Percentiles rank a stretch among this genome's conserved stretches.
Evolutionary conservation across 805 yeast species (phyloP).

Genomic region (Candida hispaniensis): DNA sequence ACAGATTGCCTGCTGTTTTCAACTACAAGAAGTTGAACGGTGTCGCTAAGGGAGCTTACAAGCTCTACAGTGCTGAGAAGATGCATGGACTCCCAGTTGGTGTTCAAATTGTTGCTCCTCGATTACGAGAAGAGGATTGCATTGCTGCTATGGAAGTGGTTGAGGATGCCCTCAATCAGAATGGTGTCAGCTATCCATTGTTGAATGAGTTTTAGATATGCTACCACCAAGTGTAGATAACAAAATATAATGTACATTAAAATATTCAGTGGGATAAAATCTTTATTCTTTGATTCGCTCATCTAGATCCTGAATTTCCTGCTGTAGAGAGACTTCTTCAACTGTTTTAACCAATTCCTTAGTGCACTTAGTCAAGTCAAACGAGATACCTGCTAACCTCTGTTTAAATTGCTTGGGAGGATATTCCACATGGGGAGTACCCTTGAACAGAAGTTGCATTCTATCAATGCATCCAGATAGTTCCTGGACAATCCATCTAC

Average conservation of each 20-base stretch:
- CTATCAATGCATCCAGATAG: constrained; percentile 76
- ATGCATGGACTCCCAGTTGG: constrained; percentile 53
- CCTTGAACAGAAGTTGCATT: constrained; percentile 59
- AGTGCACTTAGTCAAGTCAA: constrained; percentile 92
- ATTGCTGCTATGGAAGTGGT: constrained; percentile 38
- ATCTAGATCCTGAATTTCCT: constrained; percentile 55
- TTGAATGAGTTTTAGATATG: constrained; percentile 20
- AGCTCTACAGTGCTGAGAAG: constrained; percentile 41
- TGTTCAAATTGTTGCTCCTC: constrained; percentile 53
- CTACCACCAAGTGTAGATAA: too few relatives aligned
- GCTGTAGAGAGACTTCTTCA: constrained; percentile 83
- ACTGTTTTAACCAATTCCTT: constrained; percentile 93
- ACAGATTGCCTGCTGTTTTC: constrained; percentile 28
- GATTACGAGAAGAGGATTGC: constrained; percentile 52
- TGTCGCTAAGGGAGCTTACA: constrained; percentile 36
- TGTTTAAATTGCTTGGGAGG: constrained; percentile 89
- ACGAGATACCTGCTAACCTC: constrained; percentile 89
- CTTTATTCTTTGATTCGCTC: background rate
- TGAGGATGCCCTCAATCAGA: constrained; percentile 28
- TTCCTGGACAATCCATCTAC: constrained; percentile 80
- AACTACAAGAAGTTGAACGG: constrained; percentile 28
- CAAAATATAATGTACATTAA: background rate
- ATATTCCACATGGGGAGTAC: constrained; percentile 31
- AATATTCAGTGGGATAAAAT: background rate
- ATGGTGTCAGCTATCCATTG: constrained; percentile 25